Base-by-base conservation (phyloP, 2,329 filamentous ascomycete species). In the Colletotrichum chrysophilum region DNA sequence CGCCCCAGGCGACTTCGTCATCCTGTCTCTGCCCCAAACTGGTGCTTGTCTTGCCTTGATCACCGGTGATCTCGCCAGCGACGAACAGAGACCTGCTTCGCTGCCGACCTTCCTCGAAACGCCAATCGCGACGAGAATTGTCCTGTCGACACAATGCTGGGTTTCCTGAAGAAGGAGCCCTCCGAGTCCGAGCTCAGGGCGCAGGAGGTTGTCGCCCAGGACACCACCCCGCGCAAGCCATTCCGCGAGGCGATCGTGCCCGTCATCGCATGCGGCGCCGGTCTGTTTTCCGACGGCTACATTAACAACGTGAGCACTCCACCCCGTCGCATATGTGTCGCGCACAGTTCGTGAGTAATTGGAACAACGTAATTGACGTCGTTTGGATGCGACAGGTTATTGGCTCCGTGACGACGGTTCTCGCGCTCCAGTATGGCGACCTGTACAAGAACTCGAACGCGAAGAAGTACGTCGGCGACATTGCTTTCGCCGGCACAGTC, bases 261-360 rank as follows among this genome's bases (percentile, higher is more conserved):
- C 16, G 94, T 95, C 1, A 93, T 98, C 79, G 96, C 96, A 58
- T 98, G 95, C 81, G 96, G 96, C 78, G 94, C 96, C 67, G 96
- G 96, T 80, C 89, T 98, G 3, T 98, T 98, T 85, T 96, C 94
- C 28, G 96, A 98, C 84, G 96, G 96, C 18, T 98, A 98, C 84
- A 91, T 98, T 82, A 97, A 98, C 85, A 95, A 95, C 81, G 94
- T 95, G 86, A 80, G 86, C 24, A 36, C 32, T 14, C 18, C 16
- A 4, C 43, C 21, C 26, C 10, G 30, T 3, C 30, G 16, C 13
- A n/a, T n/a, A n/a, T n/a, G n/a, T n/a, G 58, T 13, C 3, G 58
- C 30, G 18, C 30, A 0, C 5, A 18, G 1, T 8, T 16, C 4
- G 0, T 14, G 30, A 14, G 13, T 1, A 0, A 24, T 62, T 5